phyloP scores from a whole-genome alignment of 192 early-diverging fungal species.

The Chytriomyces hyalinus region DNA sequence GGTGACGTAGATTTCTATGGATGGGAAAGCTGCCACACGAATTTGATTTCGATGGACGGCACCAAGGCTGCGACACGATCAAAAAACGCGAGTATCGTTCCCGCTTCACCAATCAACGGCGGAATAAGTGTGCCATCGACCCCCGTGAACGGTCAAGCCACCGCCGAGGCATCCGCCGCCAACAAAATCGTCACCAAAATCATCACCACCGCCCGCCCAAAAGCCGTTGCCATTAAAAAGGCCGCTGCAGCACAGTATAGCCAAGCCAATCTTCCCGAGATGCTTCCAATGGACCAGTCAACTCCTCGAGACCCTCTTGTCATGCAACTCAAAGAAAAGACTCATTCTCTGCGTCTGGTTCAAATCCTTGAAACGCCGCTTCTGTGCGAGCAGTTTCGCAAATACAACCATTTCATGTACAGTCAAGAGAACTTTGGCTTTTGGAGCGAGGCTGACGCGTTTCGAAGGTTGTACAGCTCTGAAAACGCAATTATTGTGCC shows the following conservation, averaged over 20 bases:
- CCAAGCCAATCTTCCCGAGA: conserved; percentile 11
- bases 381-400: conserved; percentile 64
- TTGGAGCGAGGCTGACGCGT: conserved; percentile 63
- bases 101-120: not conserved
- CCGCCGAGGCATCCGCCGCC: not conserved
- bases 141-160: not conserved
- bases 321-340: conserved; percentile 9
- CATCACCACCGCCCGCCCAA: conserved; percentile 12
- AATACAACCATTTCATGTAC: conserved; percentile 67
- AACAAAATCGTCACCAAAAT: conserved; percentile 11
- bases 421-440: conserved; percentile 80
- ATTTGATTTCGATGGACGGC: conserved; percentile 37
- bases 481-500: conserved; percentile 24
- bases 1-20: conserved; percentile 7
- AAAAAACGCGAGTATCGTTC: not conserved
- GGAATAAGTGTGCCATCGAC: not conserved
- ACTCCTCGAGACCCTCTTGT: conserved; percentile 17
- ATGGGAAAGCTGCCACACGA: conserved; percentile 33
- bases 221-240: conserved; percentile 27
- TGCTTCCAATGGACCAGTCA: conserved; percentile 24
- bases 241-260: not conserved
- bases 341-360: conserved; percentile 46
- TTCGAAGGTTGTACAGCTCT: conserved; percentile 47
- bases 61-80: not conserved
- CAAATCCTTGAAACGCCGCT: conserved; percentile 63